Percentiles rank a stretch among this genome's conserved stretches.
These are phyloP conservation scores for Macrolepiota dolichaula DNA, from an alignment of 768 basidiomycete genomes.

Conservation along the genomic window DNA sequence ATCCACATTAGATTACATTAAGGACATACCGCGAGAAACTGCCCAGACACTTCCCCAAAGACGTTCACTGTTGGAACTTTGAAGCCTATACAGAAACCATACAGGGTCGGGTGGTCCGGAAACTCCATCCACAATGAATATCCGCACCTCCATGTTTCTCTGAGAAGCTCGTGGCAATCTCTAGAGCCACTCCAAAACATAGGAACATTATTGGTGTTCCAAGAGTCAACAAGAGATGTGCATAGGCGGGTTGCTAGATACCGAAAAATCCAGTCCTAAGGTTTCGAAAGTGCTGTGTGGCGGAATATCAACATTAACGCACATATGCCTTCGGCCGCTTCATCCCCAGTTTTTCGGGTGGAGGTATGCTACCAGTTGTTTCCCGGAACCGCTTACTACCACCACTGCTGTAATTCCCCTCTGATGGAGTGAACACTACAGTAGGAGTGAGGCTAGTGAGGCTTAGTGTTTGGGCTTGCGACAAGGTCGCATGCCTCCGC, in stretches of 20 bases:
- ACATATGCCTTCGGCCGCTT: slow-evolving; percentile 41
- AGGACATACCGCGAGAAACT: slow-evolving; percentile 38
- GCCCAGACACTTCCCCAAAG: slow-evolving; percentile 44
- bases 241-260: slow-evolving; percentile 30
- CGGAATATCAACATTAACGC: slow-evolving; percentile 15
- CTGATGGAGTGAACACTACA: neutral
- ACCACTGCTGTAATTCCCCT: neutral
- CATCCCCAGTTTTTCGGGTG: slow-evolving; percentile 28
- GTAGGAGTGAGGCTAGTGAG: neutral
- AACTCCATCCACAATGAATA: neutral
- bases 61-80: slow-evolving; percentile 51
- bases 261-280: neutral
- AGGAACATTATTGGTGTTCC: slow-evolving; percentile 42
- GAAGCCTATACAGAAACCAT: slow-evolving; percentile 40
- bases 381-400: slow-evolving; percentile 33
- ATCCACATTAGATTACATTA: neutral
- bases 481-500: neutral
- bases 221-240: slow-evolving; percentile 33
- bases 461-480: neutral
- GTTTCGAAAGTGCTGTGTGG: neutral
- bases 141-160: slow-evolving; percentile 36
- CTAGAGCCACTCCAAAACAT: slow-evolving; percentile 42
- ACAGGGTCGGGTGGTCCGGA: neutral
- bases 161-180: slow-evolving; percentile 43
- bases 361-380: slow-evolving; percentile 47